Conservation (phyloP, 1,139 yeast species). For the Geotrichum macrosporum region DNA sequence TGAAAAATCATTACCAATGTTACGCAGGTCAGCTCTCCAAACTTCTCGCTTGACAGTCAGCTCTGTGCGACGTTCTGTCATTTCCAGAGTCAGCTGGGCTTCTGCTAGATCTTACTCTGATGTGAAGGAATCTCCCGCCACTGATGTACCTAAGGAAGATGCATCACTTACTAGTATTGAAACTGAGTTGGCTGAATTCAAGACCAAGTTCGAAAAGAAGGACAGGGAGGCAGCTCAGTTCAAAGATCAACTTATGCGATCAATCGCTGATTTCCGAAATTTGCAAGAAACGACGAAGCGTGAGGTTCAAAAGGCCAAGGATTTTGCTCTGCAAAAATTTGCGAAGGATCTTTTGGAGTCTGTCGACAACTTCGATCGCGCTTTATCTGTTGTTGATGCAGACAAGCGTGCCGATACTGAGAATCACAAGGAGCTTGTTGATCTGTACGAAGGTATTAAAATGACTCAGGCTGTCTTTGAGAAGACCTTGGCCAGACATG, state of each 20-base stretch:
- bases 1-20: constrained; percentile 6
- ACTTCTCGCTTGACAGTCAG: constrained; percentile 7
- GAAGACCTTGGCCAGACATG: constrained; percentile 77
- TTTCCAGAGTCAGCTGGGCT: constrained; percentile 5
- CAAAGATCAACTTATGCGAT: constrained; percentile 77
- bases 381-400: constrained; percentile 66
- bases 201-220: constrained; percentile 56
- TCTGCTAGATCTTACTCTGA: constrained; percentile 7
- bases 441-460: constrained; percentile 81
- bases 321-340: constrained; percentile 87
- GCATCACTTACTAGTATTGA: constrained; percentile 11
- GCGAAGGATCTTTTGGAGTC: constrained; percentile 89
- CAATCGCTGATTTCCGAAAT: constrained; percentile 90
- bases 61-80: constrained; percentile 1
- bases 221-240: constrained; percentile 77
- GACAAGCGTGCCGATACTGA: constrained; percentile 43
- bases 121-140: constrained; percentile 22
- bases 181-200: constrained; percentile 37
- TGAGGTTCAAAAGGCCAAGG: constrained; percentile 81
- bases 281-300: constrained; percentile 86
- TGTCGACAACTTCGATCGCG: constrained; percentile 86
- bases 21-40: constrained; percentile 13
- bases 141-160: constrained; percentile 16
- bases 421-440: constrained; percentile 55
- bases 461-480: constrained; percentile 88